phyloP scores from a whole-genome alignment of 306 rosid genomes.

The Crotalaria pallida region DNA sequence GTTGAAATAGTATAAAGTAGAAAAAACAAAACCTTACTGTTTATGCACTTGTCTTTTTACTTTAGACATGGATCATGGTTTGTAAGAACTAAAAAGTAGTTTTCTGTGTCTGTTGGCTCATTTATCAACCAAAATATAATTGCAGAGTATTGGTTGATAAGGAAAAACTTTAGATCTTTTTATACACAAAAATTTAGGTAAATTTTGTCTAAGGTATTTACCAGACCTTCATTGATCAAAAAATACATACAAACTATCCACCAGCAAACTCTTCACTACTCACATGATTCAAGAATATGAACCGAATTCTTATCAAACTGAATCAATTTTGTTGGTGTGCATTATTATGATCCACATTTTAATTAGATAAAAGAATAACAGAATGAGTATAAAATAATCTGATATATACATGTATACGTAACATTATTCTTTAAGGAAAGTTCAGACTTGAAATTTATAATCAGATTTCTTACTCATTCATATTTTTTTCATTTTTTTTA shows the following conservation, averaged over 20 bases:
- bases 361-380: no score
- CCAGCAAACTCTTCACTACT: no score
- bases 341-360: no score
- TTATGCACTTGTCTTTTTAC: neutral
- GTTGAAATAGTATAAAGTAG: neutral
- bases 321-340: no score
- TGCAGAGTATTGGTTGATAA: neutral
- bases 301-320: no score
- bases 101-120: neutral
- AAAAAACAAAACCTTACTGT: neutral
- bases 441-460: neutral
- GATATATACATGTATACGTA: neutral
- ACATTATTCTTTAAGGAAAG: neutral
- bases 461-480: constrained; percentile 2
- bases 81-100: neutral
- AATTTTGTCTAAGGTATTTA: no score
- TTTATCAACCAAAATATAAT: neutral
- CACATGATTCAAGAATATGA: no score
- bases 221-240: no score
- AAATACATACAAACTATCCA: no score
- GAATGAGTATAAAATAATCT: no score
- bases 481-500: constrained; percentile 10
- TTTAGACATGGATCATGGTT: neutral
- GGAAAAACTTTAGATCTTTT: no score
- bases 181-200: no score